phyloP scores from a whole-genome alignment of 495 filamentous ascomycete species.

The Aspergillus coremiiformis region DNA sequence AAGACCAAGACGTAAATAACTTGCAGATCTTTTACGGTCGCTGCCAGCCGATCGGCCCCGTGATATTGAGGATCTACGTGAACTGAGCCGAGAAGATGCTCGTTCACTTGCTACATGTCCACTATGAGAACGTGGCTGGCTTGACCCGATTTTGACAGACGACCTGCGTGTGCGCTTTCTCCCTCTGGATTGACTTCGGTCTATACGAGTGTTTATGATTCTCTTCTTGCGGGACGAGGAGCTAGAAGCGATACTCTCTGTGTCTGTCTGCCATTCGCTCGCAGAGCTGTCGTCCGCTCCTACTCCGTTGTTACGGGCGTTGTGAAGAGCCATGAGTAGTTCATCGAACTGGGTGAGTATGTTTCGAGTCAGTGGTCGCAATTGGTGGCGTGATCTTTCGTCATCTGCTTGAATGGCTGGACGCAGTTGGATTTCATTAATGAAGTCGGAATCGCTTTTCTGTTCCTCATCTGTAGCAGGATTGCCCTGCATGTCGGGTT shows the following conservation, averaged over 20 bases:
- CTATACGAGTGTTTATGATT: constrained; percentile 2
- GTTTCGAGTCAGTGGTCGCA: constrained; percentile 57
- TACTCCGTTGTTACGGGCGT: constrained; percentile 43
- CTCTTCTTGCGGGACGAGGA: constrained; percentile 9
- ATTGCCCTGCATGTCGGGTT: constrained; percentile 3
- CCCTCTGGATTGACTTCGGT: constrained; percentile 22
- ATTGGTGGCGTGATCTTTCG: constrained; percentile 48
- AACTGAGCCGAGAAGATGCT: neutral
- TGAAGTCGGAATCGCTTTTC: constrained; percentile 15
- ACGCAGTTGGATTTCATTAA: constrained; percentile 17
- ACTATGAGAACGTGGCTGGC: constrained; percentile 9
- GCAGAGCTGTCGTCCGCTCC: constrained; percentile 18
- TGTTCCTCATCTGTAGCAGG: constrained; percentile 1
- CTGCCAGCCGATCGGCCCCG: constrained; percentile 14
- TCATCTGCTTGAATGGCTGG: constrained; percentile 53
- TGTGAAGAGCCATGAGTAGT: constrained; percentile 59
- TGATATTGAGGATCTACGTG: constrained; percentile 2
- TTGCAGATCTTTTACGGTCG: constrained; percentile 7
- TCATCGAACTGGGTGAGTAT: constrained; percentile 59
- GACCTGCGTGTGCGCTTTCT: constrained; percentile 21
- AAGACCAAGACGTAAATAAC: constrained; percentile 29
- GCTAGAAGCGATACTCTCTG: constrained; percentile 15
- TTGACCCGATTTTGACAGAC: neutral
- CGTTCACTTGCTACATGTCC: neutral
- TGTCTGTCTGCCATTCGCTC: constrained; percentile 17